phyloP scores from a whole-genome alignment of 176 grass and related monocot genomes.

The Alloteropsis semialata region DNA sequence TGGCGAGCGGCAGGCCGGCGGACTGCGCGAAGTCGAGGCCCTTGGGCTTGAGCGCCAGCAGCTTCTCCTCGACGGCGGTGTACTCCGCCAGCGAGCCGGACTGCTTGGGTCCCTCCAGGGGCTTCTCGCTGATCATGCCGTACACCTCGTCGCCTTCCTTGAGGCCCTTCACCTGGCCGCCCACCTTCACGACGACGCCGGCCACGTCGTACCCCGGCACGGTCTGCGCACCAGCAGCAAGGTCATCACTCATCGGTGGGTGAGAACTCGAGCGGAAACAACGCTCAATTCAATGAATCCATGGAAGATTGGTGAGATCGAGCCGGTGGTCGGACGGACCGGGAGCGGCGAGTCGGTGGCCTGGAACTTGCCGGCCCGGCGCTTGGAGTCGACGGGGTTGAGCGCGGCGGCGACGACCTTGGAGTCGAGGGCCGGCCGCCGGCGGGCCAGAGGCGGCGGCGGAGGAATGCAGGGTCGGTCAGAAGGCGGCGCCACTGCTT shows the following conservation, averaged over 20 bases:
- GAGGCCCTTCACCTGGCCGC: slow-evolving; percentile 51
- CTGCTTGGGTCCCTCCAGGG: slow-evolving; percentile 75
- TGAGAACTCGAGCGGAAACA: too few species aligned
- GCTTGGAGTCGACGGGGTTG: slow-evolving; percentile 87
- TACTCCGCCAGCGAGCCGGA: slow-evolving; percentile 87
- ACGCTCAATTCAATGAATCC: neutral
- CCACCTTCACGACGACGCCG: slow-evolving; percentile 79
- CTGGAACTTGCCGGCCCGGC: slow-evolving; percentile 83
- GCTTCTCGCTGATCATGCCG: slow-evolving; percentile 88
- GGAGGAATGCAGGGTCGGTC: too few species aligned
- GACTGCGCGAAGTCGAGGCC: slow-evolving; percentile 74
- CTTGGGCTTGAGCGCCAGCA: slow-evolving; percentile 72
- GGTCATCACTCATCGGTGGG: neutral
- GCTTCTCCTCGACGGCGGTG: slow-evolving; percentile 82
- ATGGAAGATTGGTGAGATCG: neutral
- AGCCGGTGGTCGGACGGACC: slow-evolving; percentile 38
- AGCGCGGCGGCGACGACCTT: slow-evolving; percentile 70
- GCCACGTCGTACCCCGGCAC: slow-evolving; percentile 90
- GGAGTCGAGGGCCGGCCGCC: too few species aligned
- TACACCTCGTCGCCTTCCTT: slow-evolving; percentile 95
- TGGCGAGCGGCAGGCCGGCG: slow-evolving; percentile 57
- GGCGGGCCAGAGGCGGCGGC: too few species aligned
- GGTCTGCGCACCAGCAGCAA: slow-evolving; percentile 43
- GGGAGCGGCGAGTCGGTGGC: slow-evolving; percentile 84
- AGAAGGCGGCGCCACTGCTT: too few species aligned